Base-by-base conservation (phyloP, 768 basidiomycete genomes). In the Phanerodontia chrysosporium region DNA sequence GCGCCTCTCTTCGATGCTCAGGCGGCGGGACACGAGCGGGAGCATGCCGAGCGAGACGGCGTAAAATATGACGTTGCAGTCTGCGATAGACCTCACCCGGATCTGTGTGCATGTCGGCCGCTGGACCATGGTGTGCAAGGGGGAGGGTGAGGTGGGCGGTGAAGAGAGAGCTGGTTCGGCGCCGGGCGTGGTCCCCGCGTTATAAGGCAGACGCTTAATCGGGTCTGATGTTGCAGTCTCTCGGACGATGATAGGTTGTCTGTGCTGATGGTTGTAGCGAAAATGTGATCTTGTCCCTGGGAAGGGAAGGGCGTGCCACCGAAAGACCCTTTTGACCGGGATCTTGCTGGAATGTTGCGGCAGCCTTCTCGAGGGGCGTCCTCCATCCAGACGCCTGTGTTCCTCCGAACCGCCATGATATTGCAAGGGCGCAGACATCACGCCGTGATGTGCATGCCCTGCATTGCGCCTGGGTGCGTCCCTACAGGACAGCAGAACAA, bases 31-130 rank as follows among this genome's bases (percentile, higher is more conserved):
- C 51, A 91, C 83, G 75, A 90, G 88, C 29, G 83, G 84, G 16
- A 89, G 76, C 1, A 81, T 68, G 10, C 77, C 72, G 8, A 80
- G 74, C 8, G 76, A 73, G 28, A 91, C 90, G 30, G 83, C 89
- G 65, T 90, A 86, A 71, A 92, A 89, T 69, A 92, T 83, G 62
- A 83, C 73, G 62, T 86, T 85, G 2, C 90, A 89, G 67, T 92
- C 90, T 14, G 76, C 70, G 24, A 85, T 78, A 25, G 82, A 80
- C 64, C 84, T 76, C 60, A 92, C 80, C 61, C 83, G 86, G 57
- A 89, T 77, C 55, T 75, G 76, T 25, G 77, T 78, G 73, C 84
- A 86, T 24, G 90, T 91, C 9, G 89, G 89, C 27, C 72, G 78
- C 68, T 90, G 89, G 82, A 87, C 85, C 59, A 59, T 67, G 24